Base-by-base conservation (phyloP, 2,329 filamentous ascomycete species). In the Metarhizium rileyi region DNA sequence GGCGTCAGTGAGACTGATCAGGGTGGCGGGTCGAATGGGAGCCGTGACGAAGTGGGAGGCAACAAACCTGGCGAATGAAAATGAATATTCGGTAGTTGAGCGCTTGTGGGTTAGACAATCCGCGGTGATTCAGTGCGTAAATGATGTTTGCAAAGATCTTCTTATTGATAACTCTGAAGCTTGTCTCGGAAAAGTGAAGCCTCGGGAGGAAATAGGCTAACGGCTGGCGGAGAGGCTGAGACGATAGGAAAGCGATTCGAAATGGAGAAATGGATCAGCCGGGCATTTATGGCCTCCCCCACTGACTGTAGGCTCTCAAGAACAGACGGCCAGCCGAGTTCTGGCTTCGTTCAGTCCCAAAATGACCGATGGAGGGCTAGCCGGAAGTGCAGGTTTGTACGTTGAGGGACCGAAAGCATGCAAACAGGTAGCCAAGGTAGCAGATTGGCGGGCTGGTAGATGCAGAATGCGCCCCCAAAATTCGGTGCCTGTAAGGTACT, bases 111-210 rank as follows among this genome's bases (percentile, higher is more conserved):
- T 43, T 33, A 33, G n/a, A 27, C 35, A 22, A 51, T 43, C 42
- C 28, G 26, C 48, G 46, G 48, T 46, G 42, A 22, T 23, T 36
- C 38, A 43, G 40, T 26, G 44, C 46, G 20, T 41, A 9, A 25
- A 27, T 42, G 33, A 27, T 41, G 42, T 27, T 42, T 35, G 22
- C 23, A 20, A n/a, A n/a, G 30, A 36, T 44, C 30, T 40, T 22
- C 7, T n/a, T 35, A 40, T 47, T 47, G 45, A 40, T 40, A 50
- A 16, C 40, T 38, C 30, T 28, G 41, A 40, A 42, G 28, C n/a
- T 28, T 44, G 47, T 25, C 40, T 25, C n/a, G 28, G 27, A 43
- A 38, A 22, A 38, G 14, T 5, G 22, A 27, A 41, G 12, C 14
- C 4, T 16, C 16, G n/a, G n/a, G 22, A 12, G 14, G 14, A n/a